These are phyloP conservation scores for Danielia reshetovae DNA, from an alignment of 805 yeast species.

Conservation along the genomic window DNA sequence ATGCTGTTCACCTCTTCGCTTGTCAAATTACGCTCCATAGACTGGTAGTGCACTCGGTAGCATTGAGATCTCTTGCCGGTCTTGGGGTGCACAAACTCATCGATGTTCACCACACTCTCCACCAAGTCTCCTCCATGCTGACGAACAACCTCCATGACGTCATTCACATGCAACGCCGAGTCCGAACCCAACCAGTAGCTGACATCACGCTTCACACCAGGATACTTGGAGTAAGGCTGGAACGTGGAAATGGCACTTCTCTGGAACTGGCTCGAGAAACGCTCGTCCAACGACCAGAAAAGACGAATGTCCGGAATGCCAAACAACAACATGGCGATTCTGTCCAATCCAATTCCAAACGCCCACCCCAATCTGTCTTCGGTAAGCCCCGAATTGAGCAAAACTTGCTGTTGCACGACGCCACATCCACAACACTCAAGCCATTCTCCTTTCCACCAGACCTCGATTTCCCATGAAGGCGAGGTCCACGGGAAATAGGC, in stretches of 20 bases:
- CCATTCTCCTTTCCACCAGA: conserved; percentile 99
- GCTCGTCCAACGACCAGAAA: conserved; percentile 82
- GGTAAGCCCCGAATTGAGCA: conserved; percentile 62
- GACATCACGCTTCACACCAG: conserved; percentile 80
- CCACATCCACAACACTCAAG: conserved; percentile 97
- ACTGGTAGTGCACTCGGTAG: conserved; percentile 87
- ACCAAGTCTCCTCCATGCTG: conserved; percentile 81
- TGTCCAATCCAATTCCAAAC: conserved; percentile 91
- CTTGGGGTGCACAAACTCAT: conserved; percentile 83
- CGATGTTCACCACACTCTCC: conserved; percentile 77
- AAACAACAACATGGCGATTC: conserved; percentile 92
- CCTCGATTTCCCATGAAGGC: conserved; percentile 98
- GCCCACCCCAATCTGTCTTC: conserved; percentile 87
- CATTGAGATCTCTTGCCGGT: conserved; percentile 74
- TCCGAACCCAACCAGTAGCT: conserved; percentile 81
- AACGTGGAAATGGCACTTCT: conserved; percentile 66
- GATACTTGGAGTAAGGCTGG: conserved; percentile 86
- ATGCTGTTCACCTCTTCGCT: conserved; percentile 76
- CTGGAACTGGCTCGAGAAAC: conserved; percentile 71
- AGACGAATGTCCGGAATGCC: conserved; percentile 93
- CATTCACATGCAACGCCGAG: conserved; percentile 68
- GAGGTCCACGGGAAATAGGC: conserved; percentile 98
- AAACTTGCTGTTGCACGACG: conserved; percentile 73
- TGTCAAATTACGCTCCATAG: conserved; percentile 90
- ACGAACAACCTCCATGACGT: conserved; percentile 90